phyloP scores from a whole-genome alignment of 1,284 basidiomycete species.

The Ustilago crameri region DNA sequence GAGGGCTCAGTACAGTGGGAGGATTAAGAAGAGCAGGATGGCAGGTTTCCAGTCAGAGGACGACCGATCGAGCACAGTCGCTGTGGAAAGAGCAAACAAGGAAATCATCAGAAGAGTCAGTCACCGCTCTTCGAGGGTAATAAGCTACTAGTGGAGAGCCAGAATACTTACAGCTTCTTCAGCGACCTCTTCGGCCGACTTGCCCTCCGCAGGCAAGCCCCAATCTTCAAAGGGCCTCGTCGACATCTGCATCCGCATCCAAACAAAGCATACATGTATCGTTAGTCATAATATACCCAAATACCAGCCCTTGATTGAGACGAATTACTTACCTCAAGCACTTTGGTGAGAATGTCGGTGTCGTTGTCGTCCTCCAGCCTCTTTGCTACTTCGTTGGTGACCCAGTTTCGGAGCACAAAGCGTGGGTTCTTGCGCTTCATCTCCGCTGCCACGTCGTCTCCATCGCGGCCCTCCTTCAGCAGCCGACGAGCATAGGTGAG shows the following conservation, averaged over 20 bases:
- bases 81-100: constrained; percentile 4
- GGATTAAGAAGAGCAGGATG: constrained; percentile 61
- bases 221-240: constrained; percentile 56
- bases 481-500: constrained; percentile 43
- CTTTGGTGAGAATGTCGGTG: constrained; percentile 54
- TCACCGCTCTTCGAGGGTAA: neutral
- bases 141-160: neutral
- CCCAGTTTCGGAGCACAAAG: constrained; percentile 66
- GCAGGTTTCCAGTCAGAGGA: constrained; percentile 51
- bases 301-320: too few species aligned
- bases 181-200: constrained; percentile 72
- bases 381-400: constrained; percentile 61
- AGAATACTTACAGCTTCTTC: constrained; percentile 72
- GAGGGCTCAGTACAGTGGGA: neutral
- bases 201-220: constrained; percentile 39
- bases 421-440: constrained; percentile 56
- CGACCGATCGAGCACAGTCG: constrained; percentile 53
- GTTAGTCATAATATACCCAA: constrained; percentile 1
- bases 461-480: constrained; percentile 34
- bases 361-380: constrained; percentile 57
- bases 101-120: constrained; percentile 3
- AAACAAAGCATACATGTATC: neutral
- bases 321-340: constrained; percentile 38
- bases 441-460: constrained; percentile 26
- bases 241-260: constrained; percentile 39